Evolutionary conservation across 2,329 filamentous ascomycete species (phyloP).

Genomic region (Phaeosphaeriaceae sp.): DNA sequence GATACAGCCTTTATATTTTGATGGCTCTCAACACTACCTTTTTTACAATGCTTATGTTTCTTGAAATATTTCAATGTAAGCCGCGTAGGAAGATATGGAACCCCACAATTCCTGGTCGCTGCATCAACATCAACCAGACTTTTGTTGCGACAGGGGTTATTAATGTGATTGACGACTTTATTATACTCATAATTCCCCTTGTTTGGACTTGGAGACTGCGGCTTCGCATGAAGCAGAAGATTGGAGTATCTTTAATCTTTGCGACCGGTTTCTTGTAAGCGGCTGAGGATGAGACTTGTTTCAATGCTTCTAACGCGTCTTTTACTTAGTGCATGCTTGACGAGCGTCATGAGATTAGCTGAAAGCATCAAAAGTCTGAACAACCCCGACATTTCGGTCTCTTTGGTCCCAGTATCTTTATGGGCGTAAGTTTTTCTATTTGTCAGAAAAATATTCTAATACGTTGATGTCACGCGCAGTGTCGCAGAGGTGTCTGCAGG

Average conservation of each 20-base stretch:
- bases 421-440: slow-evolving; percentile 3
- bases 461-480: background rate
- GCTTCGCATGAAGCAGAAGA: background rate
- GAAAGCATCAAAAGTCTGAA: slow-evolving; percentile 1
- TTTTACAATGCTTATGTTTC: slow-evolving; percentile 33
- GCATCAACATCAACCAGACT: background rate
- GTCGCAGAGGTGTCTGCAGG: slow-evolving; percentile 2
- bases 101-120: background rate
- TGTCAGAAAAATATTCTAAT: background rate
- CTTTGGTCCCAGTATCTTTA: background rate
- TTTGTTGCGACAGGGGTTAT: background rate
- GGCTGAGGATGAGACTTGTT: background rate
- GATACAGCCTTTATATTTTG: background rate
- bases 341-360: slow-evolving; percentile 5
- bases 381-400: slow-evolving; percentile 4
- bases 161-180: background rate
- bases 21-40: slow-evolving; percentile 28
- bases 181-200: background rate
- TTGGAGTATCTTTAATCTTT: slow-evolving; percentile 1
- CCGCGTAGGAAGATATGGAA: slow-evolving; percentile 24
- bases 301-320: background rate
- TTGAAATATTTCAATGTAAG: slow-evolving; percentile 45
- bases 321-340: slow-evolving; percentile 2
- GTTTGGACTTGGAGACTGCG: background rate
- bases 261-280: background rate